Evolutionary conservation across 306 rosid genomes (phyloP).

Genomic region (Begonia loranthoides): DNA sequence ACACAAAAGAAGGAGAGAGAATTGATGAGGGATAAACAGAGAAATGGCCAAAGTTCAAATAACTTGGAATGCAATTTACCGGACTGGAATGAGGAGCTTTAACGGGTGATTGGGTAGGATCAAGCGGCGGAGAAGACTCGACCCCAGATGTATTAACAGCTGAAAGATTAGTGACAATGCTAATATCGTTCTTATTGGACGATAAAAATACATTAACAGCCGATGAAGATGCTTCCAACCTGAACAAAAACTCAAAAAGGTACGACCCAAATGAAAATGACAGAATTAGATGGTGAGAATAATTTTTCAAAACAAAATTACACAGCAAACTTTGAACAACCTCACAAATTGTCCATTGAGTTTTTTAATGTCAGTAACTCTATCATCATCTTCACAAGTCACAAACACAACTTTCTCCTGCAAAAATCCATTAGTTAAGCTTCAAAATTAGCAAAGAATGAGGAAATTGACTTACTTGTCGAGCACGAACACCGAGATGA

Average conservation of each 20-base stretch:
- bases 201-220: constrained; percentile 47
- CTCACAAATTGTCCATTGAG: constrained; percentile 52
- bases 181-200: constrained; percentile 21
- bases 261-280: constrained; percentile 10
- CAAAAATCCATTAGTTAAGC: constrained; percentile 7
- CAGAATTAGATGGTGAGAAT: not conserved
- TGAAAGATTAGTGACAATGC: constrained; percentile 22
- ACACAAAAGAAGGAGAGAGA: no score
- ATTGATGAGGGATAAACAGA: no score
- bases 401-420: constrained; percentile 95
- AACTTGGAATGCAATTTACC: no score
- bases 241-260: constrained; percentile 22
- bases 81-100: constrained; percentile 19
- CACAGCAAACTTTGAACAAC: constrained; percentile 22
- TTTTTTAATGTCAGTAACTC: constrained; percentile 35
- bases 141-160: constrained; percentile 17
- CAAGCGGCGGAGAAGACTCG: constrained; percentile 12
- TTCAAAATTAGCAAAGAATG: constrained; percentile 1
- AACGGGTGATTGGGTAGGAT: constrained; percentile 33
- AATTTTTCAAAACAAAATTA: not conserved
- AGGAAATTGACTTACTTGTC: constrained; percentile 55
- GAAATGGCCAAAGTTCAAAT: no score
- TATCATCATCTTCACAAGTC: constrained; percentile 86
- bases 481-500: constrained; percentile 97
- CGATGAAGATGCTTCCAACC: constrained; percentile 71